Base-by-base conservation (phyloP, 441 rosid species). In the Metrosideros polymorpha region DNA sequence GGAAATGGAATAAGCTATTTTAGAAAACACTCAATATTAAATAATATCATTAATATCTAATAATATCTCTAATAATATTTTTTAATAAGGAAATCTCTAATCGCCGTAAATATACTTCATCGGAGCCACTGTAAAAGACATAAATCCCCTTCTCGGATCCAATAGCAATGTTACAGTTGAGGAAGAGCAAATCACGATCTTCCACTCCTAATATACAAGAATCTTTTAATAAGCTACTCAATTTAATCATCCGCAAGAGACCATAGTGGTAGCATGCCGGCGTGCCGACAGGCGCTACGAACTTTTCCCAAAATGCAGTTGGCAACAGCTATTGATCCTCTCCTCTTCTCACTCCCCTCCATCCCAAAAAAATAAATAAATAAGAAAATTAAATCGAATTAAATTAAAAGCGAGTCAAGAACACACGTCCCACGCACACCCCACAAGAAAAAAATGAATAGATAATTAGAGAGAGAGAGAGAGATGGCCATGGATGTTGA, bases 391-490 rank as follows among this genome's bases (percentile, higher is more conserved):
- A 9, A 7, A 1, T 63, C 17, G 8, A 32, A 17, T 8, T 17
- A 0, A 17, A 61, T 61, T 18, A 32, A 4, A 9, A 50, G 5
- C 52, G 52, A 50, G 52, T 50, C 17, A 50, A 50, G 52, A 50
- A 50, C 52, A 50, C n/a, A n/a, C n/a, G n/a, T n/a, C 0, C 0
- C 8, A 55, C 0, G 0, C 1, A 32, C 63, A 27, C 30, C 7
- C 7, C 9, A 25, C 5, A 12, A 27, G 2, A 0, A 1, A 39
- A 32, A 19, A 63, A 32, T 9, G 30, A 32, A 32, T 30, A 32
- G n/a, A n/a, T n/a, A 63, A 17, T 17, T 2, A 27, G 19, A 29
- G 71, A n/a, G 19, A 59, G 39, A 29, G 66, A 18, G 25, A 57
- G 35, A 39, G 39, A 42, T 24, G 47, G 79, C 79, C n/a, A 39